Evolutionary conservation across 108 stramenopile genomes (phyloP).

Genomic region (Cyclostephanos tholiformis): DNA sequence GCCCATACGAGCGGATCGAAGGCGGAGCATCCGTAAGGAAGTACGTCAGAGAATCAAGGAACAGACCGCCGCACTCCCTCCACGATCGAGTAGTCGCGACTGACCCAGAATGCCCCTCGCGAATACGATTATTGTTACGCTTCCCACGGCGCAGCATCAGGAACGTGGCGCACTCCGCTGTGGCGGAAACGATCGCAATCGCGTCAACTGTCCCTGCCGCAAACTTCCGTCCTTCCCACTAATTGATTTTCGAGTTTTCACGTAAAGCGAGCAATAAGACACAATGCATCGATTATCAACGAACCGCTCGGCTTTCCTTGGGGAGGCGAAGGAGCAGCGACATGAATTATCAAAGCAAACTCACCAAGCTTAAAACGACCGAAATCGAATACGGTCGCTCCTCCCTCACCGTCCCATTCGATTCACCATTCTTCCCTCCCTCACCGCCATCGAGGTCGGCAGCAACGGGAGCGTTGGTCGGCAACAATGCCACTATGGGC

Average conservation of each 20-base stretch:
- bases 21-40: conserved; percentile 34
- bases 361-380: conserved; percentile 46
- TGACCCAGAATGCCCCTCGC: too few species aligned
- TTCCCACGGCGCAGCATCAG: conserved; percentile 50
- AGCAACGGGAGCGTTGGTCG: neutral
- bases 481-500: conserved; percentile 67
- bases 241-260: neutral
- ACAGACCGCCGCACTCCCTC: conserved; percentile 28
- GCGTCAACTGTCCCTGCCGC: conserved; percentile 56
- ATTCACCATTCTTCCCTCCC: neutral
- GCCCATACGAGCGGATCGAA: conserved; percentile 2
- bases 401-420: conserved; percentile 7
- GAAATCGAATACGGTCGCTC: conserved; percentile 19
- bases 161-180: conserved; percentile 72
- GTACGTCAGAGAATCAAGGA: conserved; percentile 34
- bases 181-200: conserved; percentile 57
- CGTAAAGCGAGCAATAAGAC: neutral
- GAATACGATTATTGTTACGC: neutral
- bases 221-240: conserved; percentile 67
- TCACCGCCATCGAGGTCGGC: neutral
- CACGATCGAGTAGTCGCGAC: conserved; percentile 15
- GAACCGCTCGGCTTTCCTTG: neutral
- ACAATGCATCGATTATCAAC: neutral
- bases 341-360: conserved; percentile 8
- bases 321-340: neutral